Evolutionary conservation across 2,329 filamentous ascomycete genomes (phyloP), one percentile per base, ranked within the genome.

Genomic region (Phoma sp.): DNA sequence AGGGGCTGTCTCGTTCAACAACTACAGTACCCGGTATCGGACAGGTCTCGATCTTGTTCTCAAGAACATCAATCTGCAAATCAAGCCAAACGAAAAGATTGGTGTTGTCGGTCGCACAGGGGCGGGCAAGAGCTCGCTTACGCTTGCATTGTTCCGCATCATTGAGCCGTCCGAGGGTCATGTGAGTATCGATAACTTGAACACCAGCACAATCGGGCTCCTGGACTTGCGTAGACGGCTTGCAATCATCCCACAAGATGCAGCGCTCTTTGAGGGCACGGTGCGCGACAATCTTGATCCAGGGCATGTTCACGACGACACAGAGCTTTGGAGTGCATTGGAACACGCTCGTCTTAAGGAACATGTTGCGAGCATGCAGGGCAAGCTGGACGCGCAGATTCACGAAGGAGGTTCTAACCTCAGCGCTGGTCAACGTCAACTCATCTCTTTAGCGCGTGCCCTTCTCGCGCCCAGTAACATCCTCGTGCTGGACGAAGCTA

Each of bases 171-270:
- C 83, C 30, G 85, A 86, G 34, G 95, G 95, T 46, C 84, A 89
- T 67, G 95, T 99, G 65, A 90, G 86, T 65, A 96, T 99, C 68
- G 95, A 99, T 76, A 84, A 85, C 38, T 79, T 99, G 47, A 90
- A 97, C 76, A 96, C 95, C 11, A 93, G 91, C 47, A 87, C 86
- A 3, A 97, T 99, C 68, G 95, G 95, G 2, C 79, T 99, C 47
- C 78, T 96, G 47, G 95, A 99, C 74, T 83, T 99, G 49, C 87
- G 95, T 49, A 85, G 93, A 49, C 88, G 95, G 53, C 82, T 99
- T 40, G 93, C 95, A 48, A 99, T 99, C 69, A 99, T 99, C 63
- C 95, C 96, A 4, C 95, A 99, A 74, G 96, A 99, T 77, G 93
- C 95, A 25, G 93, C 93, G 60, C 85, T 99, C 57, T 99, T 99